Conservation (phyloP, 345 rosid species). For the Reutealis trisperma region DNA sequence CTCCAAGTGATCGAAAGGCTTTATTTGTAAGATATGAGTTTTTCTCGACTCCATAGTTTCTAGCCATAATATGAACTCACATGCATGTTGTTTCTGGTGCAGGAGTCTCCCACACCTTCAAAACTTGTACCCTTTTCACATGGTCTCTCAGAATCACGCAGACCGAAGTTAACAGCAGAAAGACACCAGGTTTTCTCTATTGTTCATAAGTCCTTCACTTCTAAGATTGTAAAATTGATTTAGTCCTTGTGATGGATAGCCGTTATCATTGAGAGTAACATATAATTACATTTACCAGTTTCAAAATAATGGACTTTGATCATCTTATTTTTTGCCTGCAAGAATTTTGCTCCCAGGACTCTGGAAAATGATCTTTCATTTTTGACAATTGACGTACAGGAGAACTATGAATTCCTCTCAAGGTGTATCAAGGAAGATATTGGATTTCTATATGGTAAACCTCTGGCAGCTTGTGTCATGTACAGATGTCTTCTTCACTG, state of each 20-base stretch:
- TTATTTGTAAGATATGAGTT: conserved; percentile 58
- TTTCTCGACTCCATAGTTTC: conserved; percentile 6
- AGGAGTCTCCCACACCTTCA: conserved; percentile 93
- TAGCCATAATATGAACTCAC: neutral
- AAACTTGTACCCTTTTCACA: conserved; percentile 76
- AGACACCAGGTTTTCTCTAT: conserved; percentile 65
- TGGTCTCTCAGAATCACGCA: conserved; percentile 72
- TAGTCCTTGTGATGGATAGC: conserved; percentile 5
- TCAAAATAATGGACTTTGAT: neutral
- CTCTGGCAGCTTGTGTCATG: conserved; percentile 84
- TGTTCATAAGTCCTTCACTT: conserved; percentile 13
- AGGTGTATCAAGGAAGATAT: conserved; percentile 81
- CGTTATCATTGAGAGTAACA: neutral
- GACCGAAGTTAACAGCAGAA: conserved; percentile 80
- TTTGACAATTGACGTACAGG: conserved; percentile 49
- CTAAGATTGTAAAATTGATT: neutral
- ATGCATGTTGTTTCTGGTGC: conserved; percentile 25
- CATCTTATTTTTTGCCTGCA: neutral
- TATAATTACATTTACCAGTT: neutral
- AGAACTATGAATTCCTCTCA: conserved; percentile 81
- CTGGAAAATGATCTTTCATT: conserved; percentile 10
- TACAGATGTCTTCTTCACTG: conserved; percentile 90
- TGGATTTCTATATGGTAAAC: conserved; percentile 81
- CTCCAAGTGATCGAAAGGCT: conserved; percentile 56
- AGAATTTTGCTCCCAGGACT: conserved; percentile 2